Evolutionary conservation across 2,329 filamentous ascomycete species (phyloP).

Genomic region (Arthrobotrys musiformis): DNA sequence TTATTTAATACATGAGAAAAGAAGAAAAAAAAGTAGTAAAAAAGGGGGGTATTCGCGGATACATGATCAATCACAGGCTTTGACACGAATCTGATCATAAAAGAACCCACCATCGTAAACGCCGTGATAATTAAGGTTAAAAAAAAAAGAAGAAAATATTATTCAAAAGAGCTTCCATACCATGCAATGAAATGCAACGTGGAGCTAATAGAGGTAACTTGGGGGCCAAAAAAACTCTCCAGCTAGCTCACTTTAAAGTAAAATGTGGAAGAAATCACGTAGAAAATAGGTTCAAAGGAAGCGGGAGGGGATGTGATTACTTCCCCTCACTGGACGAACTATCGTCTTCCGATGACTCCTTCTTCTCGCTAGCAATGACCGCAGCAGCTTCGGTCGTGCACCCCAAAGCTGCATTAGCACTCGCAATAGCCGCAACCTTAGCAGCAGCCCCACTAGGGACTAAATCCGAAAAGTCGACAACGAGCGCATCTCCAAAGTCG

Average conservation of each 20-base stretch:
- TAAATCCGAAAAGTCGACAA: slow-evolving; percentile 54
- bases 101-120: slow-evolving; percentile 2
- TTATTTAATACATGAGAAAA: slow-evolving; percentile 20
- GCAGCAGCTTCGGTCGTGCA: background rate
- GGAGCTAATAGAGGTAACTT: background rate
- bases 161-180: background rate
- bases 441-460: slow-evolving; percentile 31
- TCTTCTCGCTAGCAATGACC: slow-evolving; percentile 34
- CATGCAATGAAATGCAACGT: background rate
- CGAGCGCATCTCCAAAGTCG: slow-evolving; percentile 47
- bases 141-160: background rate
- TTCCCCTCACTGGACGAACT: slow-evolving; percentile 44
- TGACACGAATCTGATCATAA: background rate
- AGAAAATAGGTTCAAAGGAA: background rate
- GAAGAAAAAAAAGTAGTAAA: background rate
- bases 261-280: no score
- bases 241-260: no score
- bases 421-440: slow-evolving; percentile 36
- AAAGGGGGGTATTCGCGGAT: background rate
- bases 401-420: background rate
- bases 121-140: background rate
- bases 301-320: background rate
- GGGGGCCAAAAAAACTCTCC: background rate
- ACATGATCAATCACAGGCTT: slow-evolving; percentile 4
- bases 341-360: slow-evolving; percentile 51